Conservation (phyloP, 225 moss, liverwort and hornwort genomes). For the Asterella californica region DNA sequence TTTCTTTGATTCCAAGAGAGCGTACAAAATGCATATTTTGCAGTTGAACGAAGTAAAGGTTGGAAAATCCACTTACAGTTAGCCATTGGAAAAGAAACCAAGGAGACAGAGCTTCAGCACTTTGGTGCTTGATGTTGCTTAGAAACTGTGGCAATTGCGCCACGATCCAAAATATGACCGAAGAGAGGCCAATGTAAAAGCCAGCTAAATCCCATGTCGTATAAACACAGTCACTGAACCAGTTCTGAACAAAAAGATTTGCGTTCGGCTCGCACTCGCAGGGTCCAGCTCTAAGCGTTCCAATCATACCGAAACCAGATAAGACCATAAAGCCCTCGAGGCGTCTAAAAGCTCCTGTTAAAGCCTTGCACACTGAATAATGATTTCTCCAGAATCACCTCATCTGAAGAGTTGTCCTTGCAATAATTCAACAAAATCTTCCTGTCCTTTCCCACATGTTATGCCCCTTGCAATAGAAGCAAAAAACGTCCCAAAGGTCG, state of each 20-base stretch:
- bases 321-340: neutral
- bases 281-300: slow-evolving; percentile 39
- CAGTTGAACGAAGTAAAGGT: neutral
- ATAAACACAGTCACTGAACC: slow-evolving; percentile 84
- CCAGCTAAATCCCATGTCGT: slow-evolving; percentile 71
- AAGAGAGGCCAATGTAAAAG: slow-evolving; percentile 76
- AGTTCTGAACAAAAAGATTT: slow-evolving; percentile 61
- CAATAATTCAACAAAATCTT: neutral
- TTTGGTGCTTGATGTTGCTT: slow-evolving; percentile 69
- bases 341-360: neutral
- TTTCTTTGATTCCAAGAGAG: neutral
- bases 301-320: slow-evolving; percentile 43
- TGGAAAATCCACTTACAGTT: slow-evolving; percentile 43
- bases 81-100: slow-evolving; percentile 97
- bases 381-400: neutral
- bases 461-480: neutral
- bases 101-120: slow-evolving; percentile 85
- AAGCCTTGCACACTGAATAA: neutral
- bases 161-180: slow-evolving; percentile 77
- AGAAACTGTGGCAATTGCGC: slow-evolving; percentile 88
- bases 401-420: neutral
- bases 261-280: slow-evolving; percentile 71
- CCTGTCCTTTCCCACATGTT: neutral
- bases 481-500: neutral
- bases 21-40: neutral